Conservation (phyloP, 148 eudicot species). For the Camellia granthamiana region DNA sequence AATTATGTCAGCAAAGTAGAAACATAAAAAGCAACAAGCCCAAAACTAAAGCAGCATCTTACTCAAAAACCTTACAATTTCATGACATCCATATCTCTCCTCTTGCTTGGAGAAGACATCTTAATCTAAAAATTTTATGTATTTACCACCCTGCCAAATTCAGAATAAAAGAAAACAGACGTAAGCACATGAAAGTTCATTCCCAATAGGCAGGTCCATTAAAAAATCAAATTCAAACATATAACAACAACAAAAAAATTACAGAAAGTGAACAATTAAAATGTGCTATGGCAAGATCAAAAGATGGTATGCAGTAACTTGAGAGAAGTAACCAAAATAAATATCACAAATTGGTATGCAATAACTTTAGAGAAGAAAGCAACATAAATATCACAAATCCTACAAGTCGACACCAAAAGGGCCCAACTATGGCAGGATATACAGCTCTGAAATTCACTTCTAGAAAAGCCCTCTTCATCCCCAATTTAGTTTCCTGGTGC, state of each 20-base stretch:
- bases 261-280: neutral
- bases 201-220: neutral
- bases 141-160: constrained; percentile 13
- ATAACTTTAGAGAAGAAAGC: neutral
- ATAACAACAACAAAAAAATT: neutral
- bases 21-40: neutral
- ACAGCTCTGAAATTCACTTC: neutral
- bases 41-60: neutral
- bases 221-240: neutral
- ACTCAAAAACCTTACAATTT: constrained; percentile 56
- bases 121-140: neutral
- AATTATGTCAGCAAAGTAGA: neutral
- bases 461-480: neutral
- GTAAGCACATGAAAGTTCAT: neutral
- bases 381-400: constrained; percentile 4
- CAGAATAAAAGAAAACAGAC: neutral
- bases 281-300: neutral
- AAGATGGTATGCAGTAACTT: neutral
- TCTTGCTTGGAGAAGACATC: constrained; percentile 87
- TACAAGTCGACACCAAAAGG: neutral
- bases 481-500: no score
- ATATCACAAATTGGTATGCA: neutral
- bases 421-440: constrained; percentile 1
- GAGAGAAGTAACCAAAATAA: neutral
- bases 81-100: constrained; percentile 90